Conservation (phyloP, 208 protist species). For the Entamoeba invadens region DNA sequence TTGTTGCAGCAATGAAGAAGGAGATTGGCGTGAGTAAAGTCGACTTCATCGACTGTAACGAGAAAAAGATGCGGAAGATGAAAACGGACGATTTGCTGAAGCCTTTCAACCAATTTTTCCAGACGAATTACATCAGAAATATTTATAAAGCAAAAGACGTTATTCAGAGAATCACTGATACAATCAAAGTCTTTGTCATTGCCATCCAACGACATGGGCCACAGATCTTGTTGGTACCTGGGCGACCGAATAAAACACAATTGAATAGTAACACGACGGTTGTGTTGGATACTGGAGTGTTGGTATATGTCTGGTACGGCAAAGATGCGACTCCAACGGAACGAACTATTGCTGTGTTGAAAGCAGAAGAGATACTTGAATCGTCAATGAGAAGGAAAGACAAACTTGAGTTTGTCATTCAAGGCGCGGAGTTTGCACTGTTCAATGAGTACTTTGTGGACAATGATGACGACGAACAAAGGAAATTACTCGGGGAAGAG, state of each 20-base stretch:
- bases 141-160: not conserved
- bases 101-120: not conserved
- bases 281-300: not conserved
- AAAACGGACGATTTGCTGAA: not conserved
- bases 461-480: not conserved
- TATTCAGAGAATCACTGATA: not conserved
- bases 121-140: not conserved
- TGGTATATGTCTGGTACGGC: not conserved
- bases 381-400: not conserved
- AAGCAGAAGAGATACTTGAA: not conserved
- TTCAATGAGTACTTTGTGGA: not conserved
- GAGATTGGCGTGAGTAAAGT: not conserved
- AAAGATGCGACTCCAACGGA: not conserved
- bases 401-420: not conserved
- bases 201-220: not conserved
- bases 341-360: not conserved
- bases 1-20: not conserved
- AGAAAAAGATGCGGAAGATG: not conserved
- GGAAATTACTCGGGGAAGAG: not conserved
- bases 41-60: not conserved
- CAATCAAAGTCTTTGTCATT: not conserved
- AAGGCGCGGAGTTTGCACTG: not conserved
- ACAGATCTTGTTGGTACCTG: not conserved
- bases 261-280: not conserved
- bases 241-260: not conserved